These are phyloP conservation scores for Aureobasidium sp. DNA, from an alignment of 2,329 filamentous ascomycete genomes.

Conservation along the genomic window DNA sequence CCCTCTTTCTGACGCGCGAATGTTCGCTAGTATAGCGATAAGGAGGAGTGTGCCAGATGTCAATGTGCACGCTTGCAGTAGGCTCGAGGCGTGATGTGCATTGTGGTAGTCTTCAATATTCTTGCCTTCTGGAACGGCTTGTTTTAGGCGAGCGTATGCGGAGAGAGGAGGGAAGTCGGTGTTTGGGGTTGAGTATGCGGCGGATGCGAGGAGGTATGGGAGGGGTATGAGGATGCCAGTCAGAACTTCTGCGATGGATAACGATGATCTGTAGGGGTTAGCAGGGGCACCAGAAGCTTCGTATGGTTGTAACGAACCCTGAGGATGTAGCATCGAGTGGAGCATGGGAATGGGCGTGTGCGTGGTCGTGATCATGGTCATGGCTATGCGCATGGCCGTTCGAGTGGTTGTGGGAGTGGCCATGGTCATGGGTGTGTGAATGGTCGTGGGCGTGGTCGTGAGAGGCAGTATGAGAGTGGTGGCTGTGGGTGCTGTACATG, in stretches of 20 bases:
- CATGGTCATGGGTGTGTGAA: no score
- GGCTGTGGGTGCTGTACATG: neutral
- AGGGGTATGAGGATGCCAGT: slow-evolving; percentile 43
- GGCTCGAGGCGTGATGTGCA: slow-evolving; percentile 18
- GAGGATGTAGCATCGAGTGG: neutral
- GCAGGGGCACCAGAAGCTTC: neutral
- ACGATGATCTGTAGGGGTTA: slow-evolving; percentile 16
- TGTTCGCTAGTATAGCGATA: slow-evolving; percentile 32
- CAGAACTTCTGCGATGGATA: slow-evolving; percentile 37
- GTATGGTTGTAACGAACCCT: neutral
- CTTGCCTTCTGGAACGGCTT: slow-evolving; percentile 18
- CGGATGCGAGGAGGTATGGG: slow-evolving; percentile 39
- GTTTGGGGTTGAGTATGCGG: slow-evolving; percentile 31
- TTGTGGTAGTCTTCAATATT: slow-evolving; percentile 9
- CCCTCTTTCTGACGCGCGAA: slow-evolving; percentile 20
- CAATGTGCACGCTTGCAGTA: slow-evolving; percentile 37
- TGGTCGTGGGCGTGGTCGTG: slow-evolving; percentile 14
- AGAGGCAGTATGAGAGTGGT: slow-evolving; percentile 16
- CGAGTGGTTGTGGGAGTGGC: slow-evolving; percentile 7
- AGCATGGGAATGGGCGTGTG: slow-evolving; percentile 16
- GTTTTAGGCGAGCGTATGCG: slow-evolving; percentile 21
- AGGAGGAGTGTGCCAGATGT: slow-evolving; percentile 38
- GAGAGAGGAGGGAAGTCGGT: slow-evolving; percentile 22
- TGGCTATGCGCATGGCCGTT: slow-evolving; percentile 26
- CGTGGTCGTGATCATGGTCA: no score